Evolutionary conservation across 2,329 filamentous ascomycete species (phyloP), one percentile per base, ranked within the genome.

Genomic region (Piedraia hortae): DNA sequence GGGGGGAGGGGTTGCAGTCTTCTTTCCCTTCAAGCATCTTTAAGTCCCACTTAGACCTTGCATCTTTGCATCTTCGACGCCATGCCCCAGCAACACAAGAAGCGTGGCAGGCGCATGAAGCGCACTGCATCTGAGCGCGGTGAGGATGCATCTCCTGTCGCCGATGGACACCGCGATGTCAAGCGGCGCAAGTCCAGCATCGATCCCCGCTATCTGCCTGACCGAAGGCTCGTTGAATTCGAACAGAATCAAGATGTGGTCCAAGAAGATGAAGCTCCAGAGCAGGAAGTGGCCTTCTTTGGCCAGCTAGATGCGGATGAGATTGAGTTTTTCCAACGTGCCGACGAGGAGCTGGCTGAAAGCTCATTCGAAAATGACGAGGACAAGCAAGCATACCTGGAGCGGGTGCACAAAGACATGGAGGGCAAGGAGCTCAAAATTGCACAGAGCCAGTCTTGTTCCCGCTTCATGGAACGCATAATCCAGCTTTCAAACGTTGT

Each of bases 341-440:
- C 80, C 24, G 80, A 88, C 50, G 72, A 88, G 43, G 57, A 88
- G 48, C 65, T 97, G 27, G 80, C 90, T 44, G 48, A 75, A 33
- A 85, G 93, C 48, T 65, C 82, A 42, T 93, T 93, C 42, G 62
- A 61, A 18, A 65, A 67, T 17, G 44, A 62, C 23, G 75, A 90
- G 33, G 52, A 55, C 31, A 46, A 51, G 24, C 32, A 36, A 5
- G 35, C 51, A 10, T 59, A 59, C 35, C 43, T 93, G 20, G 63
- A 69, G 28, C 88, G 70, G 43, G 72, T 93, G 22, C 89, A 73
- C 47, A 58, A 61, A 33, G 82, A 93, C 47, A 78, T 80, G 1
- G 56, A 66, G 28, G 78, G 77, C 28, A 93, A 93, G 47, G 85
- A 93, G 45, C 54, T 97, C 39, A 97, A 93, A 54, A 62, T 97